Evolutionary conservation across 768 basidiomycete genomes (phyloP).

Genomic region (Amanita inopinata): DNA sequence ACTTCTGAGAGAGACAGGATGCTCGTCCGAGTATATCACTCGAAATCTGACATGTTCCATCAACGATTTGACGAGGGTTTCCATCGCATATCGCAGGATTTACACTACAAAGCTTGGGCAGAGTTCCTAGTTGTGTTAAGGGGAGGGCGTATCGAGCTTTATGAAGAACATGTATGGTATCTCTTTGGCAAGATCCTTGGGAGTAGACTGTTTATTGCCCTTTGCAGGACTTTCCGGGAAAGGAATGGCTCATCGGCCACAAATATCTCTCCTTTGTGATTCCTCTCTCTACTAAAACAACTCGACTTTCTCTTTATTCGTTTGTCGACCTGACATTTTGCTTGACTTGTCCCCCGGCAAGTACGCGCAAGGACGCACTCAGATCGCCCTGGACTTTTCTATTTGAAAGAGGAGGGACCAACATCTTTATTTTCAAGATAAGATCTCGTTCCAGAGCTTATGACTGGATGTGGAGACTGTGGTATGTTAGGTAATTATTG

Average conservation of each 20-base stretch:
- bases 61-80: constrained; percentile 54
- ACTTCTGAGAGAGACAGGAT: constrained; percentile 61
- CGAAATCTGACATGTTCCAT: constrained; percentile 39
- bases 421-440: constrained; percentile 80
- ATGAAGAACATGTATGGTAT: constrained; percentile 67
- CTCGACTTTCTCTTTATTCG: constrained; percentile 78
- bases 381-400: constrained; percentile 41
- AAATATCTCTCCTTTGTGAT: constrained; percentile 76
- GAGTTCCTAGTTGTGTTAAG: constrained; percentile 88
- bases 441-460: constrained; percentile 69
- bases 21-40: constrained; percentile 71
- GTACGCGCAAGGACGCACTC: constrained; percentile 25
- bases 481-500: constrained; percentile 30
- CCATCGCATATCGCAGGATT: constrained; percentile 51
- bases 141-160: constrained; percentile 68
- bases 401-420: constrained; percentile 53
- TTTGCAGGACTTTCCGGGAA: constrained; percentile 49
- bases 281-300: constrained; percentile 53
- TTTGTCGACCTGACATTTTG: constrained; percentile 81
- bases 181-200: neutral
- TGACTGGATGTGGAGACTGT: constrained; percentile 89
- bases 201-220: constrained; percentile 10
- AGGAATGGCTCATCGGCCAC: constrained; percentile 57
- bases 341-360: constrained; percentile 53
- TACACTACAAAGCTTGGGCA: constrained; percentile 58